Conservation (phyloP, 78 protist species). For the Dictyostelium brefeldianum region DNA sequence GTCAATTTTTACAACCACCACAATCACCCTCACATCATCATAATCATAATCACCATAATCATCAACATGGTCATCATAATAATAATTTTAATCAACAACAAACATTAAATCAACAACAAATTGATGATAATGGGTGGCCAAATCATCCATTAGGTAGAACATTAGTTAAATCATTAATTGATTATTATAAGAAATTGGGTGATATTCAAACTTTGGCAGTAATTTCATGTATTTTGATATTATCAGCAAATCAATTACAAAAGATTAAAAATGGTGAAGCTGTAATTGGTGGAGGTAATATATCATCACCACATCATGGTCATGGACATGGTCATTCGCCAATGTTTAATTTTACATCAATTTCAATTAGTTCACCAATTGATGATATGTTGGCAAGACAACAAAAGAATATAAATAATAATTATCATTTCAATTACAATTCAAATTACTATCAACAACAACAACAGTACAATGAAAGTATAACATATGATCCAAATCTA, state of each 20-base stretch:
- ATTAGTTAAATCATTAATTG: slow-evolving; percentile 44
- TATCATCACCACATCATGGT: neutral
- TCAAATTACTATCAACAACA: neutral
- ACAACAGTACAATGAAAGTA: neutral
- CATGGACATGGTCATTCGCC: neutral
- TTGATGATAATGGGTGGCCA: slow-evolving; percentile 58
- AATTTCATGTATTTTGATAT: slow-evolving; percentile 42
- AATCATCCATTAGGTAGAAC: slow-evolving; percentile 71
- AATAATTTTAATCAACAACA: neutral
- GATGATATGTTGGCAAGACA: slow-evolving; percentile 3
- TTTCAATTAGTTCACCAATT: neutral
- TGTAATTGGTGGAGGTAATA: neutral
- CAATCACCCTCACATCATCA: neutral
- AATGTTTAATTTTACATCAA: neutral
- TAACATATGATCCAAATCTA: slow-evolving; percentile 11
- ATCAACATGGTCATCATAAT: neutral
- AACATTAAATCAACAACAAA: neutral
- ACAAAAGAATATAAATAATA: slow-evolving; percentile 2
- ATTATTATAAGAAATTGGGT: slow-evolving; percentile 48
- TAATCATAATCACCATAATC: neutral
- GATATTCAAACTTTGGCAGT: slow-evolving; percentile 78
- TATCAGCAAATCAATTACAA: slow-evolving; percentile 47
- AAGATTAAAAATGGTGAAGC: neutral
- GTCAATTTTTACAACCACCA: neutral
- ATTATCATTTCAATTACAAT: neutral